Evolutionary conservation across 768 basidiomycete genomes (phyloP).

Genomic region (Pleurotus cornucopiae): DNA sequence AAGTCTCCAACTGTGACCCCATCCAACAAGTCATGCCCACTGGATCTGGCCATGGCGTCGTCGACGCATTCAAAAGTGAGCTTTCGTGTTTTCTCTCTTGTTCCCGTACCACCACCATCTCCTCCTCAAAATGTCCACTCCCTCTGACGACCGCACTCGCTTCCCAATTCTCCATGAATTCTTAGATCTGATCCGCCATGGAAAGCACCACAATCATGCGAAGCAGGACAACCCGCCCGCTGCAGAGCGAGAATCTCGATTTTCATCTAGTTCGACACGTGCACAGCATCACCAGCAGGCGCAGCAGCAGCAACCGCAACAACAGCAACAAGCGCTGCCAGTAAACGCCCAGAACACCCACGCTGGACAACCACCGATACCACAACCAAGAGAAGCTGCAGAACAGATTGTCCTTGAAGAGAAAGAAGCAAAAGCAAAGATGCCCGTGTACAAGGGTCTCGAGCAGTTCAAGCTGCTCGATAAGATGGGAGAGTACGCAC

Average conservation of each 20-base stretch:
- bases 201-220: slow-evolving; percentile 57
- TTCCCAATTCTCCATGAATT: slow-evolving; percentile 15
- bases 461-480: slow-evolving; percentile 73
- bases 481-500: slow-evolving; percentile 91
- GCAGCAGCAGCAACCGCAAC: slow-evolving; percentile 16
- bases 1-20: slow-evolving; percentile 11
- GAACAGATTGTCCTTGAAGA: slow-evolving; percentile 76
- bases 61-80: slow-evolving; percentile 87
- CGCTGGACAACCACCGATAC: slow-evolving; percentile 14
- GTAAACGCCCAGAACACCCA: slow-evolving; percentile 5
- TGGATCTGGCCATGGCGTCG: slow-evolving; percentile 44
- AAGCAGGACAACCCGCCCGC: slow-evolving; percentile 26
- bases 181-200: slow-evolving; percentile 79
- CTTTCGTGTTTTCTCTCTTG: slow-evolving; percentile 10
- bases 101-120: neutral
- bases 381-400: slow-evolving; percentile 39
- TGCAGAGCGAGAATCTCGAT: neutral
- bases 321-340: slow-evolving; percentile 18
- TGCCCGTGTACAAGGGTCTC: slow-evolving; percentile 85
- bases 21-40: slow-evolving; percentile 45
- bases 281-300: slow-evolving; percentile 23
- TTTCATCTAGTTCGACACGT: slow-evolving; percentile 19
- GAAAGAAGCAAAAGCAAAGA: slow-evolving; percentile 63
- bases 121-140: slow-evolving; percentile 14
- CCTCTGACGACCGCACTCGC: slow-evolving; percentile 8